Conservation (phyloP, 176 grass and related monocot genomes). For the Neostapfia colusana region DNA sequence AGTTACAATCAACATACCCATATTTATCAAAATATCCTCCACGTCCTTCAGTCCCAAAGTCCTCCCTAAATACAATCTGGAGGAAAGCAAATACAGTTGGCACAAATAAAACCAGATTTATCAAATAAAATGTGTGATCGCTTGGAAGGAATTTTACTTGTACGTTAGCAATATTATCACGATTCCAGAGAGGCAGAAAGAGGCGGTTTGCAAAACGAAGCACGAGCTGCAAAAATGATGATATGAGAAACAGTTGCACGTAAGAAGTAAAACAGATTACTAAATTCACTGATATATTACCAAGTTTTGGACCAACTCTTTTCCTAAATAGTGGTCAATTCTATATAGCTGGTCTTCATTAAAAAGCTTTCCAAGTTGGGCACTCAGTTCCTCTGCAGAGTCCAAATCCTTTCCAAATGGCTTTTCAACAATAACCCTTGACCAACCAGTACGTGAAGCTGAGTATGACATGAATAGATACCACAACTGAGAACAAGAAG, state of each 20-base stretch:
- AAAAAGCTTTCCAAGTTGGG: conserved; percentile 74
- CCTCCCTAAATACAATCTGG: conserved; percentile 94
- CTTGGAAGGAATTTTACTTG: conserved; percentile 45
- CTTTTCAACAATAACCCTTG: conserved; percentile 88
- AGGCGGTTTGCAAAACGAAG: conserved; percentile 84
- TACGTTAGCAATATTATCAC: conserved; percentile 84
- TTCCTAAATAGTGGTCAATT: conserved; percentile 95
- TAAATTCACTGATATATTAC: conserved; percentile 37
- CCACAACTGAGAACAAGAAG: background rate
- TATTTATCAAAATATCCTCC: conserved; percentile 96
- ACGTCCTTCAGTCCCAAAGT: conserved; percentile 92
- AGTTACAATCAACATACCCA: conserved; percentile 61
- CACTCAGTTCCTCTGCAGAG: conserved; percentile 77
- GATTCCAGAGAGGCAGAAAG: conserved; percentile 84
- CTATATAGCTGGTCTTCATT: conserved; percentile 76
- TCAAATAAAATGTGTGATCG: conserved; percentile 19
- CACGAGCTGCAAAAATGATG: conserved; percentile 60
- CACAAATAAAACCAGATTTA: background rate
- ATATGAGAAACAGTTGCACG: conserved; percentile 26
- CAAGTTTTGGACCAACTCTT: conserved; percentile 93
- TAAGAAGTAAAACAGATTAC: conserved; percentile 24
- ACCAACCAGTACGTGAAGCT: conserved; percentile 66
- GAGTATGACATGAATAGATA: conserved; percentile 38
- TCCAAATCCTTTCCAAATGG: conserved; percentile 88
- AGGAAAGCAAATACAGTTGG: conserved; percentile 17